A percentile compares a stretch with the other conserved stretches of the same genome.
Evolutionary conservation across 306 rosid genomes (phyloP).

Genomic region (Hippophae gyantsensis): DNA sequence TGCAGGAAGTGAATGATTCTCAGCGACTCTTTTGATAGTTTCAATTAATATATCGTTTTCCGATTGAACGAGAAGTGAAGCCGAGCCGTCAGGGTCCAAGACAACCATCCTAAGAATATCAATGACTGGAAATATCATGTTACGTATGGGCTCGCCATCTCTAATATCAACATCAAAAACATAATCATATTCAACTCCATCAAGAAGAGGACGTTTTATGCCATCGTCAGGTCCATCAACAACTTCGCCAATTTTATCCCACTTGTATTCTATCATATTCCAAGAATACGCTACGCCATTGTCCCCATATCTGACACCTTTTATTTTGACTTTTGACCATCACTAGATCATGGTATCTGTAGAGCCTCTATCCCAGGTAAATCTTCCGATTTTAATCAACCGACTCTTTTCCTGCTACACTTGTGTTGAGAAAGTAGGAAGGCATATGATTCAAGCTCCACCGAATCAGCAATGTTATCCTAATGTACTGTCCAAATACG

Average conservation of each 20-base stretch:
- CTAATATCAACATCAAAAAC: too few species aligned
- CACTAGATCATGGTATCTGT: slow-evolving; percentile 36
- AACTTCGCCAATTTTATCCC: too few species aligned
- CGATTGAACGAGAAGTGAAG: slow-evolving; percentile 37
- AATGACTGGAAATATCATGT: slow-evolving; percentile 34
- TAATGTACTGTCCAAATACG: slow-evolving; percentile 69
- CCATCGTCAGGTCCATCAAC: too few species aligned
- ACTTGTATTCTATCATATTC: too few species aligned
- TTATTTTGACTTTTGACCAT: too few species aligned
- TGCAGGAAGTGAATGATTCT: slow-evolving; percentile 52
- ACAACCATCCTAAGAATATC: slow-evolving; percentile 64
- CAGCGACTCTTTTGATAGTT: slow-evolving; percentile 47
- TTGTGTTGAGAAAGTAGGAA: slow-evolving; percentile 65
- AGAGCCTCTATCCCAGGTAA: slow-evolving; percentile 78
- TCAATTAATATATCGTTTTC: slow-evolving; percentile 54
- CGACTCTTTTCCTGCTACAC: slow-evolving; percentile 82
- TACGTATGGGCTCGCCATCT: too few species aligned
- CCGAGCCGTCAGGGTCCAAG: slow-evolving; percentile 84
- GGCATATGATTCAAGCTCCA: slow-evolving; percentile 56
- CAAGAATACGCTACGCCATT: too few species aligned
- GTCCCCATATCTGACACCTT: too few species aligned
- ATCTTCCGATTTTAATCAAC: slow-evolving; percentile 84
- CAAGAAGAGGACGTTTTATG: too few species aligned
- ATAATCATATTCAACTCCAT: too few species aligned
- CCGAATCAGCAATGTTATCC: slow-evolving; percentile 57